phyloP scores from a whole-genome alignment of 2,329 filamentous ascomycete species.

The Tolypocladium nubicola region DNA sequence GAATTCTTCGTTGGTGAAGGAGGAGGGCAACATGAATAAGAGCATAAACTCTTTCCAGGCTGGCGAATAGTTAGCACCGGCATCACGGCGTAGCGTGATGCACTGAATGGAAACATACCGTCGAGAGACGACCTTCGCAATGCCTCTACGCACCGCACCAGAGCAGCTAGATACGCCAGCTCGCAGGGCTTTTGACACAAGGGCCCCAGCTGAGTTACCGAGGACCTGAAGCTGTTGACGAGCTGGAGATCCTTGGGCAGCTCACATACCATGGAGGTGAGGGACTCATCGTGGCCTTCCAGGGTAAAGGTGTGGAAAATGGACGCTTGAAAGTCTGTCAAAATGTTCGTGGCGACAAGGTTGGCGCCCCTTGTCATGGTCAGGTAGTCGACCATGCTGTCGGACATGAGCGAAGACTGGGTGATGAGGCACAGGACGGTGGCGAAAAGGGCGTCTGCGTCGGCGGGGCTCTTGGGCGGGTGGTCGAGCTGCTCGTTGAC shows the following conservation, averaged over 20 bases:
- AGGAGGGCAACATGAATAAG: conserved; percentile 11
- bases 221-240: conserved; percentile 10
- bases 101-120: conserved; percentile 5
- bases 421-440: conserved; percentile 22
- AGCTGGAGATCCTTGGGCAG: conserved; percentile 10
- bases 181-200: conserved; percentile 9
- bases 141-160: conserved; percentile 7
- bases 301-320: conserved; percentile 12
- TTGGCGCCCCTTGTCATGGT: conserved; percentile 21
- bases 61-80: background rate
- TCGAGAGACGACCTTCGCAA: conserved; percentile 7
- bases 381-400: conserved; percentile 27
- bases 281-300: conserved; percentile 14
- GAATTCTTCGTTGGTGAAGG: conserved; percentile 19
- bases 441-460: conserved; percentile 25
- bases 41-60: conserved; percentile 12
- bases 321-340: conserved; percentile 10
- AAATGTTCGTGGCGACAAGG: conserved; percentile 11
- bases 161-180: conserved; percentile 6
- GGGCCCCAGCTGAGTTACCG: conserved; percentile 7
- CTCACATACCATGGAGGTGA: conserved; percentile 10
- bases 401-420: conserved; percentile 23
- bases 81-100: background rate
- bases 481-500: conserved; percentile 21
- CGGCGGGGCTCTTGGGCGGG: conserved; percentile 13